These are phyloP conservation scores for Begonia fuchsioides DNA, from an alignment of 306 rosid genomes.

Conservation along the genomic window DNA sequence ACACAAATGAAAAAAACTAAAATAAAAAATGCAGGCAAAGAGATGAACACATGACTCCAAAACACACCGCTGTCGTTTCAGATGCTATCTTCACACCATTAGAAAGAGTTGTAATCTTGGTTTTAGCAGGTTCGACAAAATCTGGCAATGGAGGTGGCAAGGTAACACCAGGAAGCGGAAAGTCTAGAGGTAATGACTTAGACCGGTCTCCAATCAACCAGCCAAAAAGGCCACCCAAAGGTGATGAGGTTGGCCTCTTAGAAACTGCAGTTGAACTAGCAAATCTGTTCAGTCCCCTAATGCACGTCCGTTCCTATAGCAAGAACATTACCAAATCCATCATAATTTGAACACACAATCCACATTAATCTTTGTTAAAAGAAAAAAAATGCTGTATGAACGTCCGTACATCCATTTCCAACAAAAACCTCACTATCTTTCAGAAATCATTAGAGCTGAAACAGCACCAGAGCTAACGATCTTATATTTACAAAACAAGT, in stretches of 20 bases:
- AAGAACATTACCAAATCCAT: no score
- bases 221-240: slow-evolving; percentile 55
- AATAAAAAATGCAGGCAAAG: no score
- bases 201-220: slow-evolving; percentile 65
- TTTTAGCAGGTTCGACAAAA: slow-evolving; percentile 44
- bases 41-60: not conserved
- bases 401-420: no score
- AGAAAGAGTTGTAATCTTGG: slow-evolving; percentile 56
- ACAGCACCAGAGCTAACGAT: no score
- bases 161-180: slow-evolving; percentile 49
- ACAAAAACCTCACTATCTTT: no score
- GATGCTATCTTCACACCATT: slow-evolving; percentile 82
- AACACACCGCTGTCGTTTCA: slow-evolving; percentile 45
- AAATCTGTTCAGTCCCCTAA: slow-evolving; percentile 35
- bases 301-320: slow-evolving; percentile 34
- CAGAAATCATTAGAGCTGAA: no score
- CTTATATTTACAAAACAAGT: no score
- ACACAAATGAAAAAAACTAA: not conserved
- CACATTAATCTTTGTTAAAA: no score
- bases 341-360: no score
- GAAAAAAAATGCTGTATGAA: no score
- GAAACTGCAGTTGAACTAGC: slow-evolving; percentile 61
- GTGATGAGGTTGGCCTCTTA: slow-evolving; percentile 26
- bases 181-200: slow-evolving; percentile 37
- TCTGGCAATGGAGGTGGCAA: slow-evolving; percentile 76